Evolutionary conservation across 768 basidiomycete genomes (phyloP), one percentile per base, ranked within the genome.

Genomic region (Rhodotorula kratochvilovae): DNA sequence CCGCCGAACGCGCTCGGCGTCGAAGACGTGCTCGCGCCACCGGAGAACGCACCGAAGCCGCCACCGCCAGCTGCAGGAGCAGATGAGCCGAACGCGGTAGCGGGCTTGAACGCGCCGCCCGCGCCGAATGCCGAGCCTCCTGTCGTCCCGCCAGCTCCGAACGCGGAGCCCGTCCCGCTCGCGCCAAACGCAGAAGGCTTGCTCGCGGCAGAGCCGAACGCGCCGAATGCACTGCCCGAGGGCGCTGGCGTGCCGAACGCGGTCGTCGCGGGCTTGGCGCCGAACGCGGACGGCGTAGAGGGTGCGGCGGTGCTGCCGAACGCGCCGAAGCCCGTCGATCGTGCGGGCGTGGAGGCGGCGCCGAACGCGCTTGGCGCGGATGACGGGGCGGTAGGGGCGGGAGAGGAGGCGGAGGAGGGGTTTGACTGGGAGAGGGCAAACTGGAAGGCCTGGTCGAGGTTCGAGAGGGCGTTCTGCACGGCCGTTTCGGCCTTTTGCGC

Each of bases 391-490:
- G 63, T 1, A 5, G 45, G 15, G 8, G 67, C 11, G 6, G 50
- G 13, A 12, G 68, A 7, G 5, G 61, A 36, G 8, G 48, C 23
- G 19, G 53, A 25, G 25, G 64, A 43, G 2, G 54, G 23, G 2
- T n/a, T n/a, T n/a, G 66, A 64, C 23, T 70, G 66, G 15, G 68
- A 61, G 5, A 66, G 29, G 46, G 73, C 73, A 50, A 70, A 74
- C 25, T 70, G 66, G 54, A 46, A 70, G 1, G 73, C 73, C n/a
- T 68, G 66, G 53, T 74, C 66, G 59, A 74, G 46, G 69, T 74
- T 74, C 15, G 13, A 11, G 54, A 74, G 66, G 50, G 58, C 36
- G 69, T 68, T 68, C 43, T 70, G 66, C 0, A 74, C 66, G 27
- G 59, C 59, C 5, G 53, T 21, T 53, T 74, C 73, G 11, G 66